Evolutionary conservation across 306 rosid species (phyloP), one percentile per base, ranked within the genome.

Genomic region (Citrullus colocynthis): DNA sequence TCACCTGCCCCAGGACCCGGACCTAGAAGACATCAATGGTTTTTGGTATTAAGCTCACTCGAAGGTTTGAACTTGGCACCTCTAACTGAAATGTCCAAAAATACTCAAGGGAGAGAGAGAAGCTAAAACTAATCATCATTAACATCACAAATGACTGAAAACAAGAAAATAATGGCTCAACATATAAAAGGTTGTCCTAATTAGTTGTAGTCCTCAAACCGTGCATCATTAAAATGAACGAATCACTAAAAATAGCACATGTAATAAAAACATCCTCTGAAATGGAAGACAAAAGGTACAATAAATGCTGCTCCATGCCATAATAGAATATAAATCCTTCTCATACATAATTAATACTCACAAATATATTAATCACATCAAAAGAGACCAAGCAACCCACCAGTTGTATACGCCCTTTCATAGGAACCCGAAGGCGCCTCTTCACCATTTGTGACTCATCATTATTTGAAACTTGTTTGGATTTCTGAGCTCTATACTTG

Each of bases 391-490:
- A 51, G 63, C 52, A 48, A 69, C 75, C 51, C 80, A 96, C 99
- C 99, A 96, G 85, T 81, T 96, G 99, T 80, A 96, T 87, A 63
- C 97, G 90, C 62, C 99, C 99, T 86, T 91, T 96, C 89, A 96
- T 82, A 64, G 99, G 99, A 74, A 96, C 83, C 39, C 93, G 99
- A 75, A 92, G 80, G 69, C 93, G 94, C 78, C 96, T 96, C 82
- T 83, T 92, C 73, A 88, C 87, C 77, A 10, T 74, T 85, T 87
- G 93, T 2, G 89, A 87, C 85, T 90, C 93, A 41, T 96, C 97
- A 71, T 78, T 92, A 86, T 80, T 75, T 51, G 78, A 69, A 63
- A 87, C 88, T 49, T 80, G 88, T 81, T 85, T 92, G 75, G 85
- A 70, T 79, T 84, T 86, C 76, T 92, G 91, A 58, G 82, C 90